These are phyloP conservation scores for Xylaria sp. DNA, from an alignment of 2,329 filamentous ascomycete genomes.

Conservation along the genomic window DNA sequence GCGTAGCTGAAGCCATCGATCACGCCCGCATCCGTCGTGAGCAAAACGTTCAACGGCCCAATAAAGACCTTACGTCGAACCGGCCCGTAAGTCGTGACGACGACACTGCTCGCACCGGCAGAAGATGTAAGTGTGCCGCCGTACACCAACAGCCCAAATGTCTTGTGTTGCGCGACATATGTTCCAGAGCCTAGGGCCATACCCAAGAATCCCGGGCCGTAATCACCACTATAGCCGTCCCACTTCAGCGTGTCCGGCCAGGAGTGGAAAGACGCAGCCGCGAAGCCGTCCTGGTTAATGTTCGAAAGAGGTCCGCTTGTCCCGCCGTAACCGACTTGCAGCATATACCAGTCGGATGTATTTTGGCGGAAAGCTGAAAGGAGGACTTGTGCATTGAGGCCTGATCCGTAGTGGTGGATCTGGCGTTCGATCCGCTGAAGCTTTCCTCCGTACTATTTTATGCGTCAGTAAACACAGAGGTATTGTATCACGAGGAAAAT, in stretches of 20 bases:
- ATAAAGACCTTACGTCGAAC: slow-evolving; percentile 62
- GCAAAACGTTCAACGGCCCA: slow-evolving; percentile 56
- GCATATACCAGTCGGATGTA: slow-evolving; percentile 59
- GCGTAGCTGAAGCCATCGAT: slow-evolving; percentile 55
- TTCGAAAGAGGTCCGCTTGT: slow-evolving; percentile 64
- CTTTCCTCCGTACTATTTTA: slow-evolving; percentile 54
- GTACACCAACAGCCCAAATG: slow-evolving; percentile 61
- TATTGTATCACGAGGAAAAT: neutral
- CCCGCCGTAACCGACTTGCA: slow-evolving; percentile 66
- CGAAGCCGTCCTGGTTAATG: slow-evolving; percentile 66
- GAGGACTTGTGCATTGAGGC: slow-evolving; percentile 66
- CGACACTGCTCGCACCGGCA: slow-evolving; percentile 42
- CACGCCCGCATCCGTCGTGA: slow-evolving; percentile 57
- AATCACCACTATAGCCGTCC: slow-evolving; percentile 68
- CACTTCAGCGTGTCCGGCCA: slow-evolving; percentile 66
- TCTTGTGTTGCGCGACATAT: slow-evolving; percentile 59
- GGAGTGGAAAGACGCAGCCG: slow-evolving; percentile 66
- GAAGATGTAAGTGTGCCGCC: slow-evolving; percentile 56
- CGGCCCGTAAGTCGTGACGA: slow-evolving; percentile 58
- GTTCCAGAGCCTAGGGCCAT: slow-evolving; percentile 61
- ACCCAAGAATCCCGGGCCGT: slow-evolving; percentile 66
- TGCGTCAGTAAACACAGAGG: slow-evolving; percentile 3
- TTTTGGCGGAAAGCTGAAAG: slow-evolving; percentile 62
- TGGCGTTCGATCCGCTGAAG: slow-evolving; percentile 59
- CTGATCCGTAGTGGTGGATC: slow-evolving; percentile 71